Evolutionary conservation across 2,329 filamentous ascomycete species (phyloP).

Genomic region (Colletotrichum lini): DNA sequence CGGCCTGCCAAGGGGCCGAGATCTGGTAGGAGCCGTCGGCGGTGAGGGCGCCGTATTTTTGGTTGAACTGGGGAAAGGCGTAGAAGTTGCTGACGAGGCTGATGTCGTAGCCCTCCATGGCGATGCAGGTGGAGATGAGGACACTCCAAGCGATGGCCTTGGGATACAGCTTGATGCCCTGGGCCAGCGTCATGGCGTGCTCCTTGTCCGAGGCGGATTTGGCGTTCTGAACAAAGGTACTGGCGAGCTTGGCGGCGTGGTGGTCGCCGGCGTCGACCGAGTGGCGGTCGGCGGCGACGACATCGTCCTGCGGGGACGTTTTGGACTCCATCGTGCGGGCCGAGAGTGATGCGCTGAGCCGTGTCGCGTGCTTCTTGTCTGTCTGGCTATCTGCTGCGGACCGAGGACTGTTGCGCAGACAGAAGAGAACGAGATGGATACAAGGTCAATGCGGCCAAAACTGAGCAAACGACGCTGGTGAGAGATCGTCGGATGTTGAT

Average conservation of each 20-base stretch:
- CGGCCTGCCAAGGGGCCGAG: slow-evolving; percentile 74
- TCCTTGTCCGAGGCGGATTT: slow-evolving; percentile 71
- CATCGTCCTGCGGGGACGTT: slow-evolving; percentile 26
- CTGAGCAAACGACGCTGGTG: background rate
- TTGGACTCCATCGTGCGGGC: slow-evolving; percentile 32
- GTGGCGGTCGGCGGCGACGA: slow-evolving; percentile 30
- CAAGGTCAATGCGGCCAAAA: background rate
- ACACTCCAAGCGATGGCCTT: slow-evolving; percentile 89
- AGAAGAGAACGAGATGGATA: background rate
- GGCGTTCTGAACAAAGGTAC: slow-evolving; percentile 60
- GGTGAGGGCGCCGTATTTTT: slow-evolving; percentile 68
- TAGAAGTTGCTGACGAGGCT: slow-evolving; percentile 87
- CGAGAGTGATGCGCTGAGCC: background rate
- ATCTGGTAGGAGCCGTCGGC: slow-evolving; percentile 66
- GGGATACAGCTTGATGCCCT: slow-evolving; percentile 87
- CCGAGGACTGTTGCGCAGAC: background rate
- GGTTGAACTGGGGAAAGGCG: slow-evolving; percentile 70
- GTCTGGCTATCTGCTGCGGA: background rate
- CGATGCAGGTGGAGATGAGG: slow-evolving; percentile 90
- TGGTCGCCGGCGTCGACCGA: slow-evolving; percentile 32
- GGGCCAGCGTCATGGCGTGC: slow-evolving; percentile 78
- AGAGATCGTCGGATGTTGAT: slow-evolving; percentile 2
- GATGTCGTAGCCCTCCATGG: slow-evolving; percentile 93
- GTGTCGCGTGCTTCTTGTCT: background rate
- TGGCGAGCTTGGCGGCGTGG: slow-evolving; percentile 46